Conservation (phyloP, 176 grass and related monocot genomes). For the Cenchrus americanus region DNA sequence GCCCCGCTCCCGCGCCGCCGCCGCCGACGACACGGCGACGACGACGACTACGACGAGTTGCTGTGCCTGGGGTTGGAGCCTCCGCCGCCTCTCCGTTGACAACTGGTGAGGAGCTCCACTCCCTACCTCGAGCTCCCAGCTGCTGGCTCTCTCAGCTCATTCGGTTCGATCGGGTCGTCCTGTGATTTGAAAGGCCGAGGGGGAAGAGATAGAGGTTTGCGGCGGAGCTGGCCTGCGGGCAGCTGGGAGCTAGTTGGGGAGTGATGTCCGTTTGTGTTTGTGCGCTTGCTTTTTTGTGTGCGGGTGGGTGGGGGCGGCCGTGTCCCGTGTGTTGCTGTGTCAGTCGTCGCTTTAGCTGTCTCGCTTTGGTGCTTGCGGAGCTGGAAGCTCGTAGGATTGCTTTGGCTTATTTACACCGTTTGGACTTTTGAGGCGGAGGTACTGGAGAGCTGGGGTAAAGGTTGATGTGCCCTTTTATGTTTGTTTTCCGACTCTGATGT, state of each 20-base stretch:
- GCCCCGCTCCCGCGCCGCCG: background rate
- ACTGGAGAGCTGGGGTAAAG: background rate
- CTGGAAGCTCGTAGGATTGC: slow-evolving; percentile 57
- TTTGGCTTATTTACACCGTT: slow-evolving; percentile 27
- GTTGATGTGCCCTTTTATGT: background rate
- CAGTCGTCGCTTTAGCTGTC: slow-evolving; percentile 43
- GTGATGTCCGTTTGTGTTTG: slow-evolving; percentile 36
- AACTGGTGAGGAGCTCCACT: slow-evolving; percentile 34
- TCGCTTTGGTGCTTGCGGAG: slow-evolving; percentile 58
- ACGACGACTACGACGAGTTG: background rate
- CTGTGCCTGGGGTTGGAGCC: slow-evolving; percentile 20
- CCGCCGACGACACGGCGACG: slow-evolving; percentile 19
- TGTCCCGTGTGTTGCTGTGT: slow-evolving; percentile 44
- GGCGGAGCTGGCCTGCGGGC: background rate
- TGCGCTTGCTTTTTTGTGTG: slow-evolving; percentile 46
- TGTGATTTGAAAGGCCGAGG: slow-evolving; percentile 39
- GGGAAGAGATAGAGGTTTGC: background rate
- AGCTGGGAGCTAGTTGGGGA: slow-evolving; percentile 31
- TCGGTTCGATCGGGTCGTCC: slow-evolving; percentile 28
- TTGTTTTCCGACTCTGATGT: slow-evolving; percentile 23
- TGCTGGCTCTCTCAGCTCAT: background rate
- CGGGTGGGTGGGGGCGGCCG: slow-evolving; percentile 40
- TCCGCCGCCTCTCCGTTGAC: slow-evolving; percentile 24
- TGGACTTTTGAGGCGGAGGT: slow-evolving; percentile 17
- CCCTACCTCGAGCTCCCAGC: background rate